A percentile compares a stretch with the other conserved stretches of the same genome.
phyloP scores from a whole-genome alignment of 441 rosid genomes.

The Erodium moschatum region DNA sequence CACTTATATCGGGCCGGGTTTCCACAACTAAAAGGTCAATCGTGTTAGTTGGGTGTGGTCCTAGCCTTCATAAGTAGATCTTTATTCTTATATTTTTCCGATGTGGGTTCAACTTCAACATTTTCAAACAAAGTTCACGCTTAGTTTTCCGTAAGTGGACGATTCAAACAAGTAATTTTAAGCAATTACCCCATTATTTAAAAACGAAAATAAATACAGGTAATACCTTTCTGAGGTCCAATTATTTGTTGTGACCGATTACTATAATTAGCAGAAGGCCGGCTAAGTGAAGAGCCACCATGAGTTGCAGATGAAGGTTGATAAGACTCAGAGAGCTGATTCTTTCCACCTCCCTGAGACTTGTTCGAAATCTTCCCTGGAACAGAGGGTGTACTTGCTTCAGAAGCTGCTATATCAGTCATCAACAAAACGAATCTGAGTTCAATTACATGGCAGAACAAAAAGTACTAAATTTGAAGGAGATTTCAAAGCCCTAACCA shows the following conservation, averaged over 20 bases:
- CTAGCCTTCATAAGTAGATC: too few relatives aligned
- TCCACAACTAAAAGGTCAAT: too few relatives aligned
- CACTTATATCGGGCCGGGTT: too few relatives aligned
- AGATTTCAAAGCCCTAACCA: conserved; percentile 29
- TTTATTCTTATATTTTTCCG: too few relatives aligned
- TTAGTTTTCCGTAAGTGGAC: too few relatives aligned
- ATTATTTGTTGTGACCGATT: conserved; percentile 52
- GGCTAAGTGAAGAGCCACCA: conserved; percentile 31
- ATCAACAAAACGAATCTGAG: conserved; percentile 20
- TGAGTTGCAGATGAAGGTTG: conserved; percentile 36
- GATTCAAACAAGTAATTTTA: too few relatives aligned
- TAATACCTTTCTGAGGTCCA: conserved; percentile 64
- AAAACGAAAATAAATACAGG: not conserved
- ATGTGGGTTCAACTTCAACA: too few relatives aligned
- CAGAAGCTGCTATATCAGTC: conserved; percentile 32
- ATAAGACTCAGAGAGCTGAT: conserved; percentile 40
- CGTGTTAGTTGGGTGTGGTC: too few relatives aligned
- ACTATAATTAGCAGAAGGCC: conserved; percentile 69
- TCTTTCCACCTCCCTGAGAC: conserved; percentile 52
- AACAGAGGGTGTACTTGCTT: conserved; percentile 29
- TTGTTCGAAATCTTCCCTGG: conserved; percentile 43
- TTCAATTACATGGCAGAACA: conserved; percentile 11
- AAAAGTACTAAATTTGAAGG: conserved; percentile 12
- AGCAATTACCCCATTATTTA: not conserved
- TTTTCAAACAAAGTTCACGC: too few relatives aligned